A percentile compares a stretch with the other conserved stretches of the same genome.
Evolutionary conservation across 2,329 filamentous ascomycete genomes (phyloP).

Genomic region (Fonsecaea multimorphosa): DNA sequence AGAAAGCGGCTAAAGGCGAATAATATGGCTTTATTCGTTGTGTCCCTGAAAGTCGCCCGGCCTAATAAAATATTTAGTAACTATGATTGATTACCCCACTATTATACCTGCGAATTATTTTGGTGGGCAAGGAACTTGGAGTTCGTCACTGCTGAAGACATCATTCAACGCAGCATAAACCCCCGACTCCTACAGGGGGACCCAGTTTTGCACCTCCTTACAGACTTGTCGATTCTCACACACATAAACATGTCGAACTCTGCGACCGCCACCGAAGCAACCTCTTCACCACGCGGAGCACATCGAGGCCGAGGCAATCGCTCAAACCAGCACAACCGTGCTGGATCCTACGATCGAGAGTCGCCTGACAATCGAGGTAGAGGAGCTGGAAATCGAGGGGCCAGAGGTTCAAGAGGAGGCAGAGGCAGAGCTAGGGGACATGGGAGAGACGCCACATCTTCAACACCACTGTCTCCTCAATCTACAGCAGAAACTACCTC

Average conservation of each 20-base stretch:
- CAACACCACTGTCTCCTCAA: constrained; percentile 37
- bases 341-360: constrained; percentile 20
- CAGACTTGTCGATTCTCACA: not conserved
- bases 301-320: constrained; percentile 21
- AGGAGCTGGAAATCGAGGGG: constrained; percentile 22
- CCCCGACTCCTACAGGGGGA: not conserved
- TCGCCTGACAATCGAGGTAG: constrained; percentile 17
- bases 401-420: constrained; percentile 57
- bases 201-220: not conserved
- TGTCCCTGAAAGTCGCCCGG: not conserved
- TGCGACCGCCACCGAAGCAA: not conserved
- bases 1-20: not conserved
- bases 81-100: not conserved
- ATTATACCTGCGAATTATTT: not conserved
- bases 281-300: constrained; percentile 12
- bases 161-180: not conserved
- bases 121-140: not conserved
- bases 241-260: constrained; percentile 25
- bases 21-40: not conserved
- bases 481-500: constrained; percentile 45
- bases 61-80: not conserved
- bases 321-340: constrained; percentile 15
- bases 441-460: constrained; percentile 71
- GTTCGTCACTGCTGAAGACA: constrained; percentile 12
- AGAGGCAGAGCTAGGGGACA: constrained; percentile 78